These are phyloP conservation scores for Crassisporium funariophilum DNA, from an alignment of 768 basidiomycete genomes.

Conservation along the genomic window DNA sequence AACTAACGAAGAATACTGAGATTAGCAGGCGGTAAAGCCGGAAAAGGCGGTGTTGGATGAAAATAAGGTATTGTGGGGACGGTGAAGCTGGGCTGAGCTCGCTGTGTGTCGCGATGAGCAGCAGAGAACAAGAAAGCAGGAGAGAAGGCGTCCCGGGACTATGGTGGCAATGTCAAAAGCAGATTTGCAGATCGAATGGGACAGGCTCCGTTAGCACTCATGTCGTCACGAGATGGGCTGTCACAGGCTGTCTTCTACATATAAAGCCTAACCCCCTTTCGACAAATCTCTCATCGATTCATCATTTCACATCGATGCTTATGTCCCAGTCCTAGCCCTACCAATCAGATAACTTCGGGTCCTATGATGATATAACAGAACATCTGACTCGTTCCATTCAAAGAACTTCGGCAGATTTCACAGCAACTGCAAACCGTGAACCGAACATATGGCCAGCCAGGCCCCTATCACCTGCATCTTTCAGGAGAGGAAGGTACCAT, in stretches of 20 bases:
- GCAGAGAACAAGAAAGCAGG: slow-evolving; percentile 8
- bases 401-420: background rate
- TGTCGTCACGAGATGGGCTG: slow-evolving; percentile 24
- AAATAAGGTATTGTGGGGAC: background rate
- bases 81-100: no score
- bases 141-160: slow-evolving; percentile 6
- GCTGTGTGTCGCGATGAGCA: slow-evolving; percentile 3
- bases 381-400: slow-evolving; percentile 7
- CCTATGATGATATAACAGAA: background rate
- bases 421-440: background rate
- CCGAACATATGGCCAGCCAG: background rate
- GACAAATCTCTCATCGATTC: no score
- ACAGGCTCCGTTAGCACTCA: slow-evolving; percentile 18
- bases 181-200: slow-evolving; percentile 17
- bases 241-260: slow-evolving; percentile 10
- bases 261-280: background rate
- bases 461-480: slow-evolving; percentile 14
- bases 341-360: slow-evolving; percentile 9
- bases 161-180: slow-evolving; percentile 15
- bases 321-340: slow-evolving; percentile 13
- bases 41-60: background rate
- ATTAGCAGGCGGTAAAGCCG: no score
- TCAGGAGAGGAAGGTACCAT: background rate
- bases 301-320: slow-evolving; percentile 13
- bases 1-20: slow-evolving; percentile 6